Conservation (phyloP, 2,329 filamentous ascomycete species). For the Colletotrichum australisinense region DNA sequence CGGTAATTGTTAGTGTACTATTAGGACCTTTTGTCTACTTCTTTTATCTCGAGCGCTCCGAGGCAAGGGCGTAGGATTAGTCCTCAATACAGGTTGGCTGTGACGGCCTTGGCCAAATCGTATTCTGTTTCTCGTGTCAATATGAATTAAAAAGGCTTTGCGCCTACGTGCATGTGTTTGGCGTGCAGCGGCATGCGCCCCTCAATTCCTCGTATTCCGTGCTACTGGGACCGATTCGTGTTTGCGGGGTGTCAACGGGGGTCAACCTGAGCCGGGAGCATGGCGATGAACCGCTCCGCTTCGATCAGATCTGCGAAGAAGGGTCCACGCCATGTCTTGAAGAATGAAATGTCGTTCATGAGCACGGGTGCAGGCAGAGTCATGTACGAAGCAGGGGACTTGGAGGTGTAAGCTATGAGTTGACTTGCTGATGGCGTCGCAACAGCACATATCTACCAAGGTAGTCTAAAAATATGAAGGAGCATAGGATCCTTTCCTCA, state of each 20-base stretch:
- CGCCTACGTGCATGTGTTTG: not conserved
- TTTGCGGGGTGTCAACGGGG: constrained; percentile 29
- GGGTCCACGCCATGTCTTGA: constrained; percentile 7
- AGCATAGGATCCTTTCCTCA: too few relatives aligned
- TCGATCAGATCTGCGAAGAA: constrained; percentile 7
- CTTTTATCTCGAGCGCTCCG: constrained; percentile 28
- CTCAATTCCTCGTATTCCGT: constrained; percentile 21
- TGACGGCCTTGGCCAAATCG: constrained; percentile 9
- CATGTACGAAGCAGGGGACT: not conserved
- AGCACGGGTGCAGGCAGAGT: not conserved
- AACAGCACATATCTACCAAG: not conserved
- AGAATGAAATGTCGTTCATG: not conserved
- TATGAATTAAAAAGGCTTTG: not conserved
- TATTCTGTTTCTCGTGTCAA: not conserved
- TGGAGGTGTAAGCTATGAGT: not conserved
- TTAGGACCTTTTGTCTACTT: constrained; percentile 35
- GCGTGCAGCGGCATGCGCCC: constrained; percentile 5
- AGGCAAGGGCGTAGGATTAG: constrained; percentile 27
- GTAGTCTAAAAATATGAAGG: not conserved
- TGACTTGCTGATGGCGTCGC: not conserved
- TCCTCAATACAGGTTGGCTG: constrained; percentile 34
- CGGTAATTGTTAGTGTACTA: constrained; percentile 37
- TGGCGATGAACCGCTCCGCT: not conserved
- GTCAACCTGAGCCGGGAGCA: constrained; percentile 10
- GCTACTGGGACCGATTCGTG: constrained; percentile 24